phyloP scores from a whole-genome alignment of 2,329 filamentous ascomycete species.

The Colletotrichum destructivum region DNA sequence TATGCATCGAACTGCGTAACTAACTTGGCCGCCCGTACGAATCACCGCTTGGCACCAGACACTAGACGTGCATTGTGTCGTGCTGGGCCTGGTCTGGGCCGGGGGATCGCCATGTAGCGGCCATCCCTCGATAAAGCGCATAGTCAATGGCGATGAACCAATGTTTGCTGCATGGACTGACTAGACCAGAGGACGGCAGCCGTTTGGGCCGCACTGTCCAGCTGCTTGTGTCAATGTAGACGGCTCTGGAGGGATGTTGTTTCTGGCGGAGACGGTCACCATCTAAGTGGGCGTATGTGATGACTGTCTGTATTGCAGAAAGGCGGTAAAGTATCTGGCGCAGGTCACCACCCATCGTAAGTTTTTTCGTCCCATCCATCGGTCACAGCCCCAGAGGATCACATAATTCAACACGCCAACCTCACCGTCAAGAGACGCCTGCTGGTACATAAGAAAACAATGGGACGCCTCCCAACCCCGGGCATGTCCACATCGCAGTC shows the following conservation, averaged over 20 bases:
- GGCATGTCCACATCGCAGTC: background rate
- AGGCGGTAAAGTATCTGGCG: background rate
- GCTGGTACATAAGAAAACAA: background rate
- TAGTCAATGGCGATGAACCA: conserved; percentile 11
- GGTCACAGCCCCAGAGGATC: too few relatives aligned
- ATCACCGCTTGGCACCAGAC: background rate
- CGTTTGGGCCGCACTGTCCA: background rate
- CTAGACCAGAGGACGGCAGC: background rate
- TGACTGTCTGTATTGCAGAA: conserved; percentile 26
- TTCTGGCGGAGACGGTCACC: conserved; percentile 20
- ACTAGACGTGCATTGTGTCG: background rate
- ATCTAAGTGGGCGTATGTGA: conserved; percentile 21
- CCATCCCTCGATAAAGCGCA: background rate
- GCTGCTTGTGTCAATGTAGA: conserved; percentile 9
- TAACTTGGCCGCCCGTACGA: too few relatives aligned
- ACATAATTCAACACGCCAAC: too few relatives aligned
- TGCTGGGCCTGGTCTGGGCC: conserved; percentile 11
- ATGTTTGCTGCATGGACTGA: background rate
- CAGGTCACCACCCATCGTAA: too few relatives aligned
- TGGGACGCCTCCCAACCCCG: background rate
- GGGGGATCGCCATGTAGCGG: conserved; percentile 33
- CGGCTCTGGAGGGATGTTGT: conserved; percentile 7
- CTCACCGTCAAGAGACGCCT: too few relatives aligned
- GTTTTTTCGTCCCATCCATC: too few relatives aligned
- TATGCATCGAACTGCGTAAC: background rate